phyloP scores from a whole-genome alignment of 1,284 basidiomycete genomes.

The Ceratobasidium sp. region DNA sequence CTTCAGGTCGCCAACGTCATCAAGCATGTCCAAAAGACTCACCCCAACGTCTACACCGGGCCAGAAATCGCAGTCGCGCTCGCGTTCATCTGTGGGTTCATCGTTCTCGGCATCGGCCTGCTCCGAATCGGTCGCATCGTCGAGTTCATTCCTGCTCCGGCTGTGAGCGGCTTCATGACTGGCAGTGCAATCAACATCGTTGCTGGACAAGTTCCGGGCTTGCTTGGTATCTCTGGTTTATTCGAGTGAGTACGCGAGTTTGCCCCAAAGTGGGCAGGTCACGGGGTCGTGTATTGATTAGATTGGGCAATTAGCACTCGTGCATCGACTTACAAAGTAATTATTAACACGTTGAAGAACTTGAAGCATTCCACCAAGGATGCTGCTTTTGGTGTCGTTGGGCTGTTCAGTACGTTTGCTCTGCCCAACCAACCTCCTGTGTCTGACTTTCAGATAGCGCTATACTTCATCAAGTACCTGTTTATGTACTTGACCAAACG shows the following conservation, averaged over 20 bases:
- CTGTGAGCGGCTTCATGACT: conserved; percentile 72
- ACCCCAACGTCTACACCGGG: conserved; percentile 53
- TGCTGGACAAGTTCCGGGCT: conserved; percentile 82
- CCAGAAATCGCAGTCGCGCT: conserved; percentile 87
- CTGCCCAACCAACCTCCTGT: not conserved
- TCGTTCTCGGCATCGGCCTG: conserved; percentile 93
- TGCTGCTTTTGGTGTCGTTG: conserved; percentile 90
- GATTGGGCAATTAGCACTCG: conserved; percentile 67
- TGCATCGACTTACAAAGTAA: conserved; percentile 84
- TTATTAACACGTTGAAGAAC: conserved; percentile 92
- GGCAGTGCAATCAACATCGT: conserved; percentile 91
- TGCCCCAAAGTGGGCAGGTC: not conserved
- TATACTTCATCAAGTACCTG: conserved; percentile 79
- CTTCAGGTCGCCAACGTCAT: conserved; percentile 89
- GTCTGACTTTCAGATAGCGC: conserved; percentile 52
- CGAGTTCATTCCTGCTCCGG: conserved; percentile 92
- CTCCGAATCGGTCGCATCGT: conserved; percentile 94
- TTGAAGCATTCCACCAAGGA: conserved; percentile 78
- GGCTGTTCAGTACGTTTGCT: conserved; percentile 61
- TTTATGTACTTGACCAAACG: conserved; percentile 70
- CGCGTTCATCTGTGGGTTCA: conserved; percentile 91
- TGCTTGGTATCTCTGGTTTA: conserved; percentile 82
- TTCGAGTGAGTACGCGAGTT: conserved; percentile 70
- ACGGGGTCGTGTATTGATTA: not conserved
- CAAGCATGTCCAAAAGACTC: conserved; percentile 63